Percentiles rank a stretch among this genome's conserved stretches.
Evolutionary conservation across 495 filamentous ascomycete species (phyloP).

Genomic region (Thozetella sp.): DNA sequence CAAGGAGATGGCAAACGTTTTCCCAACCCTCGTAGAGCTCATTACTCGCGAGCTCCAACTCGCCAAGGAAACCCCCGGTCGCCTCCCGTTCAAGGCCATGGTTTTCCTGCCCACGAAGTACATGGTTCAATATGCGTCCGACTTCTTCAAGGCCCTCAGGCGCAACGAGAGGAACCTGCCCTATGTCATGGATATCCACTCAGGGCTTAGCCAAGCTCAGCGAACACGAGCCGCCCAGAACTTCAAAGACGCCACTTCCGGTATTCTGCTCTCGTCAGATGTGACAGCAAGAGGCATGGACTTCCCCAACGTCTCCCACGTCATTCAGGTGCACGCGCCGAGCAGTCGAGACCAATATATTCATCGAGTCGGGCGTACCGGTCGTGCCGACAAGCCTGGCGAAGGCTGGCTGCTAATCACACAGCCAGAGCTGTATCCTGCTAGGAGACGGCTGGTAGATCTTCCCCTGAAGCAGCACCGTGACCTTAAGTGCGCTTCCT

Average conservation of each 20-base stretch:
- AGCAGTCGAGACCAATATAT: slow-evolving; percentile 78
- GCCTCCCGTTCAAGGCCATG: slow-evolving; percentile 86
- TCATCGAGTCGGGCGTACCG: slow-evolving; percentile 80
- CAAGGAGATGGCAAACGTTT: slow-evolving; percentile 70
- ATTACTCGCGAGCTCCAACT: slow-evolving; percentile 53
- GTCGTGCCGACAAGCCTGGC: slow-evolving; percentile 72
- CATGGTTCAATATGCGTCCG: slow-evolving; percentile 62
- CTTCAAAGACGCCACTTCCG: slow-evolving; percentile 68
- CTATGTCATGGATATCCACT: slow-evolving; percentile 73
- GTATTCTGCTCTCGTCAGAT: slow-evolving; percentile 87
- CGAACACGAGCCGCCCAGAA: slow-evolving; percentile 67
- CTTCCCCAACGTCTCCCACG: slow-evolving; percentile 90
- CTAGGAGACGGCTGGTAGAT: slow-evolving; percentile 49
- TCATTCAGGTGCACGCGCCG: slow-evolving; percentile 82
- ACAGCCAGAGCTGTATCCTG: slow-evolving; percentile 54
- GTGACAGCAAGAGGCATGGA: slow-evolving; percentile 97
- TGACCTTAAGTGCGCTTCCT: slow-evolving; percentile 39
- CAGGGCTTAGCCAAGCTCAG: slow-evolving; percentile 67
- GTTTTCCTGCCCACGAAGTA: slow-evolving; percentile 84
- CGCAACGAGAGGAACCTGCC: slow-evolving; percentile 18
- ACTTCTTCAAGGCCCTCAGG: slow-evolving; percentile 59
- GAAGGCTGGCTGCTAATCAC: slow-evolving; percentile 78
- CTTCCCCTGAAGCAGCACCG: slow-evolving; percentile 69
- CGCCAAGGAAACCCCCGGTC: slow-evolving; percentile 25
- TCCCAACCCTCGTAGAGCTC: slow-evolving; percentile 79